These are phyloP conservation scores for Lipomyces anomalus DNA, from an alignment of 805 yeast species.

Conservation along the genomic window DNA sequence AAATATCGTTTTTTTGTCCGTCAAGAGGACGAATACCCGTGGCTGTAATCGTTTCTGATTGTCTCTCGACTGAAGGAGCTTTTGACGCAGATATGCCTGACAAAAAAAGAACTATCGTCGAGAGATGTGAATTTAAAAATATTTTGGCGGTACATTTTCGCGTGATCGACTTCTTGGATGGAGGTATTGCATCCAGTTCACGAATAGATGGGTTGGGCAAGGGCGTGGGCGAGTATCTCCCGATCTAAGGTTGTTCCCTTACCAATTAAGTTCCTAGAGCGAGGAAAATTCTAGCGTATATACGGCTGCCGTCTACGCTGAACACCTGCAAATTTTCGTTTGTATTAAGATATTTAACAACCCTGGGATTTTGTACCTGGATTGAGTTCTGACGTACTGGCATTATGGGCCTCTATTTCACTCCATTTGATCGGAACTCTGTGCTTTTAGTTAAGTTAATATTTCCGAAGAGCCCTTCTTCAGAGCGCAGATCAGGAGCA, in stretches of 20 bases:
- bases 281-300: constrained; percentile 1
- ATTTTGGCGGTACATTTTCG: constrained; percentile 26
- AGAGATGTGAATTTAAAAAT: constrained; percentile 24
- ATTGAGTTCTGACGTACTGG: too few species aligned
- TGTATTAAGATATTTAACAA: too few species aligned
- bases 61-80: constrained; percentile 9
- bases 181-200: constrained; percentile 24
- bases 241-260: constrained; percentile 9
- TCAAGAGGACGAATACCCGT: constrained; percentile 21
- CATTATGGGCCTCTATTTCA: too few species aligned
- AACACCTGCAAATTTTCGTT: too few species aligned
- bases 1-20: constrained; percentile 26
- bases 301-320: too few species aligned
- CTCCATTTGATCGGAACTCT: too few species aligned
- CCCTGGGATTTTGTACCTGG: too few species aligned
- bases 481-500: too few species aligned
- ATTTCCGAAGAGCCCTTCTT: too few species aligned
- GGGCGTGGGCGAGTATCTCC: constrained; percentile 23
- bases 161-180: constrained; percentile 23
- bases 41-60: constrained; percentile 19
- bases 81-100: constrained; percentile 24
- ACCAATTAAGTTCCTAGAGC: constrained; percentile 15
- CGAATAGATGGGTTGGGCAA: constrained; percentile 23
- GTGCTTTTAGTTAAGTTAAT: too few species aligned
- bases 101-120: constrained; percentile 14